phyloP scores from a whole-genome alignment of 23 red algal genomes.

The Gracilaria domingensis region DNA sequence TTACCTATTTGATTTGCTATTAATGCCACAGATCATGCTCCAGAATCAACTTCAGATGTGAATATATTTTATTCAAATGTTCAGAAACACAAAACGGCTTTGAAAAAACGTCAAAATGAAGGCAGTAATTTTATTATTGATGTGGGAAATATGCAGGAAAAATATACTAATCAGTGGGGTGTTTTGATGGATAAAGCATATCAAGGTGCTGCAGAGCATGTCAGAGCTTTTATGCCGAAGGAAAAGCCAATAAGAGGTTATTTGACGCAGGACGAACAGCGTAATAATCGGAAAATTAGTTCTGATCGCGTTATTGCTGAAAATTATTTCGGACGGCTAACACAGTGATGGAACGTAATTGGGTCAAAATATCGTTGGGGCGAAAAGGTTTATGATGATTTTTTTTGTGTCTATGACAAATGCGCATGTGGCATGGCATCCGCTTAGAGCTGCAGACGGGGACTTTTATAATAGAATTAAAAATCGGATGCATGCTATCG shows the following conservation, averaged over 20 bases:
- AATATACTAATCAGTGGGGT: neutral
- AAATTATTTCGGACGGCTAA: conserved; percentile 36
- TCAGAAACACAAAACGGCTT: neutral
- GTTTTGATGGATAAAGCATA: conserved; percentile 46
- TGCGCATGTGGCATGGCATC: neutral
- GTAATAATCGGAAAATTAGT: neutral
- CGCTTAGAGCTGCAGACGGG: neutral
- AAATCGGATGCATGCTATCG: neutral
- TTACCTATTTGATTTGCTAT: neutral
- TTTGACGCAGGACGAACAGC: neutral
- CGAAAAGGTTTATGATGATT: conserved; percentile 23
- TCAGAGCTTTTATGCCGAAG: neutral
- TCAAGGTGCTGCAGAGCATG: conserved; percentile 5
- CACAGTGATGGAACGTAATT: neutral
- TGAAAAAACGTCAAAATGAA: neutral
- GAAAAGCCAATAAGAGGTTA: neutral
- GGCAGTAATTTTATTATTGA: conserved; percentile 1
- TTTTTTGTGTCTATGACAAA: neutral
- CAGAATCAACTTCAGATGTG: neutral
- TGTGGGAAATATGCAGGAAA: neutral
- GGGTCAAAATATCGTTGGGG: conserved; percentile 5
- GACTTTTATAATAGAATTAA: neutral
- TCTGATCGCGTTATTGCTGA: conserved; percentile 34
- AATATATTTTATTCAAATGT: conserved; percentile 14
- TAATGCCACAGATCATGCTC: neutral